Evolutionary conservation across 768 basidiomycete genomes (phyloP), one percentile per base, ranked within the genome.

Genomic region (Kwoniella heveanensis): DNA sequence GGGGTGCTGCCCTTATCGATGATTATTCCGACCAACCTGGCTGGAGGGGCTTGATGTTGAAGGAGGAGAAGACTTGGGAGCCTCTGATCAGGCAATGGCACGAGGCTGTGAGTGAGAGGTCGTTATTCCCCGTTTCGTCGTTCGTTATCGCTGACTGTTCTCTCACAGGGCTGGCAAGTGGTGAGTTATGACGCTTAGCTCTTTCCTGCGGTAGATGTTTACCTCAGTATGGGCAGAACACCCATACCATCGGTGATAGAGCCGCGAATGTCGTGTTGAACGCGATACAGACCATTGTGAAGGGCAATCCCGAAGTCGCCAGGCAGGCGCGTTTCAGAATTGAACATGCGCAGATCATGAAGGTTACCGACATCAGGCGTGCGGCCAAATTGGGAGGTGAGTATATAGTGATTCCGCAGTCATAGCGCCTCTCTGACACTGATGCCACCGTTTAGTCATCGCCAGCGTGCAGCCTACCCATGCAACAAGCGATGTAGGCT

Each of bases 401-500:
- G 86, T 76, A 8, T 7, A 22, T n/a, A n/a, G n/a, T n/a, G n/a
- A 32, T 32, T 32, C 5, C 32, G 13, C 13, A 32, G 13, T 32
- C 32, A 32, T 32, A 32, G 13, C 7, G 13, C 5, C 32, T 32
- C 32, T 6, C 7, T 32, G 32, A 13, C 32, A 13, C 32, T 32
- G 32, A 49, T 10, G 7, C 25, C 30, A 22, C 22, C 30, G 53
- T n/a, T 12, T 48, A 92, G 90, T 97, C 22, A 89, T 95, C 71
- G 85, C 90, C 4, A 94, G 92, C 69, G 91, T 95, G 2, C 93
- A 97, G 72, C 93, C 93, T 0, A 93, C 91, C 1, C 92, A 96
- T 74, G 91, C 88, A 86, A 91, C 80, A 80, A 87, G 81, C 10
- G 65, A 69, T 64, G 68, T 70, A 55, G 66, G 66, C 62, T 22